Evolutionary conservation across 495 filamentous ascomycete genomes (phyloP), one percentile per base, ranked within the genome.

Genomic region (Chaetomium fimeti): DNA sequence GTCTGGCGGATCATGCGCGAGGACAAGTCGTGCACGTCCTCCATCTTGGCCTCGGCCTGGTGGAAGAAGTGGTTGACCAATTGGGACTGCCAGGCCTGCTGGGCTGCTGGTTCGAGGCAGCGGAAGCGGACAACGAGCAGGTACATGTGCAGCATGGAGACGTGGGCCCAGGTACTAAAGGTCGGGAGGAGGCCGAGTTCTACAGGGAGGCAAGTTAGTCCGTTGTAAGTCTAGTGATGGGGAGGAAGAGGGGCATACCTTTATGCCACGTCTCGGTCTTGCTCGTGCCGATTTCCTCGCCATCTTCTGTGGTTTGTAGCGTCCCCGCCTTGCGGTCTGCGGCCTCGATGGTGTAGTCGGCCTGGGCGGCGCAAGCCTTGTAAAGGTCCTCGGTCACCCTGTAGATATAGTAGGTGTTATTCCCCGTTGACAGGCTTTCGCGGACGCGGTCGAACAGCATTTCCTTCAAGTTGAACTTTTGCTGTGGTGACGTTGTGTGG

Each of bases 101-200:
- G 73, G 16, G 65, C 47, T 7, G 75, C 73, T 45, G 90, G 80
- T 24, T 89, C 89, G 63, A 94, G 83, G 64, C 82, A 82, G 55
- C 94, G 90, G 53, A 97, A 78, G 48, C 93, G 89, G n/a, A 89
- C 88, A n/a, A 89, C 88, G 47, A 97, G 76, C 57, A 96, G 83
- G 80, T 96, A 97, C 87, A 98, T 89, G 79, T 98, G 92, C 16
- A 98, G 83, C 79, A 98, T 92, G 22, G 92, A 93, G 47, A 98
- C 86, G 73, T 97, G 94, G 8, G 95, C 88, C 95, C 94, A 98
- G 54, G 90, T 93, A 63, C 85, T 90, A 78, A 98, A 98, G 0
- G 91, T 98, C 2, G 91, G 89, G 25, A 78, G 75, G 32, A 97
- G 84, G 16, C 82, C 85, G 58, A 81, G 48, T 27, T 68, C 62